Evolutionary conservation across 1,284 basidiomycete genomes (phyloP).

Genomic region (Ceratobasidium sp.): DNA sequence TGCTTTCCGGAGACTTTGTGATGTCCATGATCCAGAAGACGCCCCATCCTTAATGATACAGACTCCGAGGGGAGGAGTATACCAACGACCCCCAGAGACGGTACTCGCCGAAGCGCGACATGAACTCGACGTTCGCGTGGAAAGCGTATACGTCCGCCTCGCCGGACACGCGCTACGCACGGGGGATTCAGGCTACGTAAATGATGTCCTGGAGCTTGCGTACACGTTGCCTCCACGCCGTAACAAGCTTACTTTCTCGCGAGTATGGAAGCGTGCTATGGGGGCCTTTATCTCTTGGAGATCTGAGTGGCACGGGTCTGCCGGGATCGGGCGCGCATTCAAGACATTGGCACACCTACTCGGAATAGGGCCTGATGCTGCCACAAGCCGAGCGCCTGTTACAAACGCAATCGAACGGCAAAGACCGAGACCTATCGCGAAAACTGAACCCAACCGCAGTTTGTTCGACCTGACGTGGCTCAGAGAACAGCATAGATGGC

Average conservation of each 20-base stretch:
- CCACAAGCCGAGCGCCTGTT: background rate
- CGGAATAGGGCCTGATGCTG: background rate
- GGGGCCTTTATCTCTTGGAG: conserved; percentile 26
- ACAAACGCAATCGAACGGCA: background rate
- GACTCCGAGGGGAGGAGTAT: conserved; percentile 2
- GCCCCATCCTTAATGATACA: conserved; percentile 22
- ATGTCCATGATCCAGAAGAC: conserved; percentile 15
- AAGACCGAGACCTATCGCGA: background rate
- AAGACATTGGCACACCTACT: conserved; percentile 25
- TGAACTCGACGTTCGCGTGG: conserved; percentile 37
- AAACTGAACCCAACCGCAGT: background rate
- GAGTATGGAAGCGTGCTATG: conserved; percentile 36
- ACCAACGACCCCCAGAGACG: conserved; percentile 23
- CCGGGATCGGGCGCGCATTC: conserved; percentile 34
- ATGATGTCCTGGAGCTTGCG: conserved; percentile 39
- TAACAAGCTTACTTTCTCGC: conserved; percentile 34
- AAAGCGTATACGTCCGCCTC: conserved; percentile 39
- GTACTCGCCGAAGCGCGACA: conserved; percentile 33
- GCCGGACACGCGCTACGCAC: conserved; percentile 36
- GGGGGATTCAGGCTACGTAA: conserved; percentile 38
- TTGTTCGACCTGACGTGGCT: conserved; percentile 34
- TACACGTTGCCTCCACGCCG: conserved; percentile 38
- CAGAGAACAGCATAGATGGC: conserved; percentile 21
- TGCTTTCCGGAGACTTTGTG: conserved; percentile 32
- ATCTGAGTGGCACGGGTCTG: conserved; percentile 28